Conservation (phyloP, 176 grass and related monocot genomes). For the Zea luxurians region DNA sequence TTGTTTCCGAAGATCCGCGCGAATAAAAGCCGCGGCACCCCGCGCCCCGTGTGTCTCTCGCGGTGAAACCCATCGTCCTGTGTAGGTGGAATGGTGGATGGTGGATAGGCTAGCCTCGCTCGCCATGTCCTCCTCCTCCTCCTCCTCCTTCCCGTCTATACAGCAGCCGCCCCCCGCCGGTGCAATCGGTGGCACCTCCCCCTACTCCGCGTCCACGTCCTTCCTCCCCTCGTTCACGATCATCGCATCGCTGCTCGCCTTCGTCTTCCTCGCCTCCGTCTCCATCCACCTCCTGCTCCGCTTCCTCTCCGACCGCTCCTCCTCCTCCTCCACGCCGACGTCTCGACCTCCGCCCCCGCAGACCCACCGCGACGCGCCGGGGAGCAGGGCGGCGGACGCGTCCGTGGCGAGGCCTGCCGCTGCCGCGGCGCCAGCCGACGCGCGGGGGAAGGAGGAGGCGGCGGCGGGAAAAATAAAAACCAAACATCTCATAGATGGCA, state of each 20-base stretch:
- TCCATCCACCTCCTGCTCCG: constrained; percentile 77
- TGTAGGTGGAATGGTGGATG: too few relatives aligned
- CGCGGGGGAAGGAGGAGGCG: neutral
- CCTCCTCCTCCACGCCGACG: neutral
- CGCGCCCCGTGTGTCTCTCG: too few relatives aligned
- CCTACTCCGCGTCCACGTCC: constrained; percentile 30
- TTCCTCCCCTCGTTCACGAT: constrained; percentile 61
- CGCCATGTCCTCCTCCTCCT: constrained; percentile 38
- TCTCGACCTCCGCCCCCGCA: neutral
- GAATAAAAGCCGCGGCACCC: constrained; percentile 35
- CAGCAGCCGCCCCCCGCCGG: constrained; percentile 24
- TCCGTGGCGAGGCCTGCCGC: neutral
- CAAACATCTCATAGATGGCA: too few relatives aligned
- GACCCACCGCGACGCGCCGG: neutral
- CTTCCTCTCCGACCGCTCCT: constrained; percentile 42
- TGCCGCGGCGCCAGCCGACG: neutral
- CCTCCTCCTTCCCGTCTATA: constrained; percentile 20
- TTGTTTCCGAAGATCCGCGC: neutral
- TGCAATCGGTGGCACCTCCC: constrained; percentile 7
- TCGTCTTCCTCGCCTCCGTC: constrained; percentile 62
- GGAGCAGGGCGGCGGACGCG: neutral
- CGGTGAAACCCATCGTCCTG: constrained; percentile 24
- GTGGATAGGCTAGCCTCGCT: neutral
- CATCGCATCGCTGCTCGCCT: constrained; percentile 59
- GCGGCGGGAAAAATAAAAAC: neutral